A percentile compares a stretch with the other conserved stretches of the same genome.
Evolutionary conservation across 768 basidiomycete genomes (phyloP).

Genomic region (Daedaleopsis nitida): DNA sequence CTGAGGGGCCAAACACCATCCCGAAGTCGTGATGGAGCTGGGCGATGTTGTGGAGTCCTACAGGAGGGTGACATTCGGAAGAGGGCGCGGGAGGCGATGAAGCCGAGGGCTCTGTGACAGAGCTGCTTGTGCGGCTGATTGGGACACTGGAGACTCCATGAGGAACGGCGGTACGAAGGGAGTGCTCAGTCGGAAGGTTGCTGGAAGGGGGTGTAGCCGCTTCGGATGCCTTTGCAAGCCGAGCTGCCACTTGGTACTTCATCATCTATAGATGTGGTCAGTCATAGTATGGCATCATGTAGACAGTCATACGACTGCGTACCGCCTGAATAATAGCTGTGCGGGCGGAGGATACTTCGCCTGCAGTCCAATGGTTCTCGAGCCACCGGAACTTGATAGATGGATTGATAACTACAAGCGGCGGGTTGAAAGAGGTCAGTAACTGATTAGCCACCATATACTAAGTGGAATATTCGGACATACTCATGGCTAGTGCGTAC

Average conservation of each 20-base stretch:
- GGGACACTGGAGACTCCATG: background rate
- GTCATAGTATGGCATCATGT: background rate
- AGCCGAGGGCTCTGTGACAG: background rate
- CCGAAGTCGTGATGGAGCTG: background rate
- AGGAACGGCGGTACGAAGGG: no score
- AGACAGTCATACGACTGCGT: background rate
- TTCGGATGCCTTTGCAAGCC: background rate
- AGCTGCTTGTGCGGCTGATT: background rate
- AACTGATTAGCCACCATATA: no score
- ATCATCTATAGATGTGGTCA: background rate
- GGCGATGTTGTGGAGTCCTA: background rate
- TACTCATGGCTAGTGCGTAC: constrained; percentile 17
- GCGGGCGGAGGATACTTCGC: background rate
- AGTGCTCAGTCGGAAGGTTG: background rate
- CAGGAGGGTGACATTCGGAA: no score
- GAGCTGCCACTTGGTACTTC: background rate
- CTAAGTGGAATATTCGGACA: no score
- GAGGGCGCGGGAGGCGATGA: background rate
- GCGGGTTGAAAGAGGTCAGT: no score
- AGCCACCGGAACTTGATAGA: background rate
- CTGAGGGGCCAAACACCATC: background rate
- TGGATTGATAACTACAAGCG: background rate
- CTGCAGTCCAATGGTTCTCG: background rate
- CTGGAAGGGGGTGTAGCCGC: background rate
- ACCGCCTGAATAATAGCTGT: background rate